Evolutionary conservation across 2,329 filamentous ascomycete species (phyloP).

Genomic region (Epichloe sp.): DNA sequence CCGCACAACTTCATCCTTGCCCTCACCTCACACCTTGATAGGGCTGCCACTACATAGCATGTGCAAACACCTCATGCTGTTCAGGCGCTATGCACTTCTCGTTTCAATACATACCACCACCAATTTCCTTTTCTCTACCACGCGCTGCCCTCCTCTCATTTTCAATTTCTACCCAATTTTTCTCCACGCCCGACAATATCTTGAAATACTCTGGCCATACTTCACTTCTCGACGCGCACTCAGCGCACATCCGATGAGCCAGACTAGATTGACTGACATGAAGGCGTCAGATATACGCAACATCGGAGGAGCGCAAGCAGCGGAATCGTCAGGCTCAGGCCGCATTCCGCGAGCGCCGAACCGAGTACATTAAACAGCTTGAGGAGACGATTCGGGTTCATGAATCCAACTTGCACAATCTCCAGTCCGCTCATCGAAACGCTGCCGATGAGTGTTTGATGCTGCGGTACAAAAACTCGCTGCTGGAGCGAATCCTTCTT

Average conservation of each 20-base stretch:
- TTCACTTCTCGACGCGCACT: not conserved
- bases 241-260: not conserved
- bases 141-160: not conserved
- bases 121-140: not conserved
- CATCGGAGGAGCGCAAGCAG: conserved; percentile 96
- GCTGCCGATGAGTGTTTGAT: conserved; percentile 96
- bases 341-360: conserved; percentile 89
- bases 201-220: not conserved
- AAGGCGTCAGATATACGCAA: conserved; percentile 74
- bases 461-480: conserved; percentile 95
- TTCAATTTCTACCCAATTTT: not conserved
- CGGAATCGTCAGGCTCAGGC: conserved; percentile 94
- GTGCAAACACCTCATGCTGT: not conserved
- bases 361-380: conserved; percentile 98
- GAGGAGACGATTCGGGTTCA: conserved; percentile 96
- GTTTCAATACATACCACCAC: not conserved
- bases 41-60: no score
- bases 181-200: no score
- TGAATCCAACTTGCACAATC: conserved; percentile 81
- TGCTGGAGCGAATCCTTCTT: conserved; percentile 85
- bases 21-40: not conserved
- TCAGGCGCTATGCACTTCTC: not conserved
- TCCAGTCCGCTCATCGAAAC: conserved; percentile 87
- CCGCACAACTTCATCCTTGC: not conserved
- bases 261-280: conserved; percentile 4